Base-by-base conservation (phyloP, 2,329 filamentous ascomycete species). In the Hypomyces rosellus region DNA sequence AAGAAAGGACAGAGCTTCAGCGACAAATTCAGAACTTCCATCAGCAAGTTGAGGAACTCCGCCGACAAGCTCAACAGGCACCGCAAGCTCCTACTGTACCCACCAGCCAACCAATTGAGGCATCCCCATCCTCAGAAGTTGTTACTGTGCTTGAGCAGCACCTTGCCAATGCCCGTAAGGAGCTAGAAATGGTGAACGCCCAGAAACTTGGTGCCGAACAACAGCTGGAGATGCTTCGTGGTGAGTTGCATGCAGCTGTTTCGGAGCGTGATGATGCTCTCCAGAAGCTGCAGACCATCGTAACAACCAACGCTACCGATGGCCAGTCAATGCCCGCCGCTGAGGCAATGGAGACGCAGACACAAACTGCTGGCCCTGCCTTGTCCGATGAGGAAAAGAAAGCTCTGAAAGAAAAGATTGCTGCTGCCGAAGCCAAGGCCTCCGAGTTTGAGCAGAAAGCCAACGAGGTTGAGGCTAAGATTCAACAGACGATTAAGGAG, bases 121-220 rank as follows among this genome's bases (percentile, higher is more conserved):
- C 77, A 42, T 63, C 70, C 34, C 60, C 62, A 47, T 71, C 74
- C 30, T 54, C 66, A 0, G 68, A 86, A 72, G 68, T 78, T 60
- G 62, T 74, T 5, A 57, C 67, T 8, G 67, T 72, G 44, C 62
- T 79, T 15, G 74, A 82, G 54, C 69, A 73, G 54, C 73, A 82
- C 54, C 68, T 83, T 7, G 57, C 64, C 2, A 64, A 71, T 39
- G 64, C 74, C 13, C 75, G 70, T 18, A 79, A 82, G 56, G 81
- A 91, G 57, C 76, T 93, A 9, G 82, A 84, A 40, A 74, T 74
- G 2, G 77, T 85, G 48, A 83, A 72, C 6, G 73, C 81, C 9
- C 84, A 93, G 63, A 90, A 88, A 65, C 75, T 82, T 15, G 74
- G 74, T 2, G 74, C 88, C n/a, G 81, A 89, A 56, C 71, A 80